Evolutionary conservation across 805 yeast species (phyloP), one percentile per base, ranked within the genome.

Genomic region (Wickerhamiella sorbophila): DNA sequence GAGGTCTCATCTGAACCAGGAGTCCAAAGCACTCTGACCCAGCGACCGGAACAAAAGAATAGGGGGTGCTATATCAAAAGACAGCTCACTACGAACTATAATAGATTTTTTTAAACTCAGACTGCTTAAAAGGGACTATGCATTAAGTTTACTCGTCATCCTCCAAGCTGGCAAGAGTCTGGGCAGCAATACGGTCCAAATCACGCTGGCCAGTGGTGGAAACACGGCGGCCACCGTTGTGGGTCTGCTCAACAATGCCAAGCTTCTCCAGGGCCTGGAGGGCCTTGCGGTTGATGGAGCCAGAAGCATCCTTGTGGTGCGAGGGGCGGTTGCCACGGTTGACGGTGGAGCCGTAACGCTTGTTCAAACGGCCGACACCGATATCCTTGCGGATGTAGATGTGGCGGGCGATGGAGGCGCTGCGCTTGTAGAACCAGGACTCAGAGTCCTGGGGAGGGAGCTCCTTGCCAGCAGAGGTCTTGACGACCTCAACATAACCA

Each of bases 341-440:
- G 71, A 79, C 75, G 64, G 97, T 86, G 75, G 94, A 93, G 73
- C 98, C 98, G 91, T 91, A 91, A 63, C 85, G 76, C 75, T 85
- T 91, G 94, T 88, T 88, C 67, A 91, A 79, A 67, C 83, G 83
- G 77, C 98, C 98, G 61, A 88, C 94, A 82, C 98, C 98, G 63
- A 91, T 94, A 62, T 83, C 83, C 75, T 91, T 91, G 83, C 95
- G 86, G 74, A 91, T 77, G 94, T 91, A 91, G 72, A 91, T 79
- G 87, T 91, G 98, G 78, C 98, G 91, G 66, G 98, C 98, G 70
- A 87, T 86, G 49, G 98, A 88, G 64, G 98, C 98, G 63, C 98
- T 94, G 74, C 98, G 83, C 84, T 83, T 84, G 95, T 88, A 88
- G 83, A 85, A 88, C 98, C 98, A 91, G 66, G 88, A 86, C 74